Evolutionary conservation across 148 eudicot species (phyloP).

Genomic region (Hydrangea macrophylla): DNA sequence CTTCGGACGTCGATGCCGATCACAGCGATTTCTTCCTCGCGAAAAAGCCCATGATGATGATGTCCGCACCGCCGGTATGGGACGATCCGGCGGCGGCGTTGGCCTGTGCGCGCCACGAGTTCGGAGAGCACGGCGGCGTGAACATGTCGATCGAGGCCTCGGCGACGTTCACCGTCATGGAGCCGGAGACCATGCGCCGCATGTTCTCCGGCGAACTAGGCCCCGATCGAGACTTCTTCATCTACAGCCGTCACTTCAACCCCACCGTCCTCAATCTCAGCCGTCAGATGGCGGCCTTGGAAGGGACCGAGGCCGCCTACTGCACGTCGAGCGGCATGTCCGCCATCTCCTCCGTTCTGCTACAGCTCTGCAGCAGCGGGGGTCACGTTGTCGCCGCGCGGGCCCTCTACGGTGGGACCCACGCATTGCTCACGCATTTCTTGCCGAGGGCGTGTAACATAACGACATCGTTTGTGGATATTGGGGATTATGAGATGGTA

Average conservation of each 20-base stretch:
- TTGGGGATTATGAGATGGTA: constrained; percentile 43
- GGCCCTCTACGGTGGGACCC: constrained; percentile 83
- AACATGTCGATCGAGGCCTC: constrained; percentile 99
- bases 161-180: constrained; percentile 97
- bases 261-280: constrained; percentile 84
- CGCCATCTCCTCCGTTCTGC: constrained; percentile 70
- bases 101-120: constrained; percentile 72
- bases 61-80: constrained; percentile 1
- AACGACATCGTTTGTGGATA: constrained; percentile 74
- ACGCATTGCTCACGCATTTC: constrained; percentile 74
- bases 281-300: constrained; percentile 94
- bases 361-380: constrained; percentile 72
- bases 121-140: constrained; percentile 96
- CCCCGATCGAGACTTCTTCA: constrained; percentile 74
- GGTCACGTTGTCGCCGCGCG: constrained; percentile 78
- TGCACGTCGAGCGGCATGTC: constrained; percentile 98
- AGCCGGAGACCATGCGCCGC: constrained; percentile 80
- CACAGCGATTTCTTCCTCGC: constrained; percentile 25
- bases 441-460: constrained; percentile 69
- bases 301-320: constrained; percentile 94
- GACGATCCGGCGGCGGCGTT: constrained; percentile 66
- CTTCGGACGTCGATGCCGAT: constrained; percentile 26
- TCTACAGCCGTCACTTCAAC: constrained; percentile 94
- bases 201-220: constrained; percentile 87
- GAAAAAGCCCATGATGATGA: constrained; percentile 15